Conservation (phyloP, 2,329 filamentous ascomycete species). For the Thermothelomyces thermophilus region DNA sequence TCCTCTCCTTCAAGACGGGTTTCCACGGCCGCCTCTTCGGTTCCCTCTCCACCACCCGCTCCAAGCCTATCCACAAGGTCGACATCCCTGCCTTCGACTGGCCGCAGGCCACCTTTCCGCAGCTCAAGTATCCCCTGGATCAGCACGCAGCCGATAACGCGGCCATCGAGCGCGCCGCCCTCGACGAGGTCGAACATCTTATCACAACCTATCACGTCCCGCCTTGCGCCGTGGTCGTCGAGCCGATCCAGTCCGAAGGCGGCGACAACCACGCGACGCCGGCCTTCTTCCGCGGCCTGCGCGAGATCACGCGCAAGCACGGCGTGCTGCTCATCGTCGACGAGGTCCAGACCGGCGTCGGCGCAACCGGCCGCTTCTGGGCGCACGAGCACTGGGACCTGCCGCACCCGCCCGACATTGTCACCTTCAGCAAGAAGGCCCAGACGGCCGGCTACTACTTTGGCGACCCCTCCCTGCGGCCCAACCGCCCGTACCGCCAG, state of each 20-base stretch:
- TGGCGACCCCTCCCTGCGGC: conserved; percentile 68
- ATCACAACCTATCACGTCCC: conserved; percentile 74
- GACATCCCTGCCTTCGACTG: conserved; percentile 94
- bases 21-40: conserved; percentile 92
- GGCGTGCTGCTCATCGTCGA: conserved; percentile 83
- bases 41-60: conserved; percentile 79
- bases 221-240: conserved; percentile 74
- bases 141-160: conserved; percentile 73
- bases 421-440: conserved; percentile 93
- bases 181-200: conserved; percentile 76
- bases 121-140: conserved; percentile 80
- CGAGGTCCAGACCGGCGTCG: conserved; percentile 89
- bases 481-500: conserved; percentile 90
- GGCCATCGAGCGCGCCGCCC: conserved; percentile 70
- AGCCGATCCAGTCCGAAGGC: conserved; percentile 90
- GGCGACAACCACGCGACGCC: conserved; percentile 91
- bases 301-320: conserved; percentile 70
- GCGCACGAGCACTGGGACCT: conserved; percentile 94
- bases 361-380: conserved; percentile 92
- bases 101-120: conserved; percentile 83
- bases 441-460: conserved; percentile 93
- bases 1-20: conserved; percentile 78
- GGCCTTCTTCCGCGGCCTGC: conserved; percentile 77
- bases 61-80: conserved; percentile 90
- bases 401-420: conserved; percentile 74